phyloP scores from a whole-genome alignment of 2,329 filamentous ascomycete species.

The Cercospora janseana region DNA sequence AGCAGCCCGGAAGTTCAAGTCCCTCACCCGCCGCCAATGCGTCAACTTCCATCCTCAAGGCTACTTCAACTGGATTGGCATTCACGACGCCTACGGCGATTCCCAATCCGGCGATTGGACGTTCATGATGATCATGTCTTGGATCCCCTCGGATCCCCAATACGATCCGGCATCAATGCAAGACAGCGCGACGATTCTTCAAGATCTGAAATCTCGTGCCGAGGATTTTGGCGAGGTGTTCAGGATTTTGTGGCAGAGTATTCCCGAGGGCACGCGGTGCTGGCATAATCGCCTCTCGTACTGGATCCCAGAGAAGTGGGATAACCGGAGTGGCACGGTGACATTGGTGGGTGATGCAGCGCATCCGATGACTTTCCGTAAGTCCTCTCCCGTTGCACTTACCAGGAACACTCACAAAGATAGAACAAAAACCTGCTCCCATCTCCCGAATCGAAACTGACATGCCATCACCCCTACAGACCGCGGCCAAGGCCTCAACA shows the following conservation, averaged over 20 bases:
- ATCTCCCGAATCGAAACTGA: too few relatives aligned
- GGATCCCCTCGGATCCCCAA: constrained; percentile 10
- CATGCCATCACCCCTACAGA: too few relatives aligned
- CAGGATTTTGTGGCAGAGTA: constrained; percentile 17
- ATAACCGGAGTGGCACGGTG: constrained; percentile 32
- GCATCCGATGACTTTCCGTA: constrained; percentile 44
- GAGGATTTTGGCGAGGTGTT: constrained; percentile 19
- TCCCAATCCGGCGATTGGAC: constrained; percentile 21
- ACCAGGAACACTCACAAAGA: too few relatives aligned
- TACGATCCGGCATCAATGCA: constrained; percentile 4
- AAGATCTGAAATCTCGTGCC: constrained; percentile 19
- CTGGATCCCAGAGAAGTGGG: constrained; percentile 30
- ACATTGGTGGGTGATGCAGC: constrained; percentile 41
- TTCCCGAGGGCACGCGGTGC: constrained; percentile 23
- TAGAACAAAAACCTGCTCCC: too few relatives aligned
- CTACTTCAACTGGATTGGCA: constrained; percentile 26
- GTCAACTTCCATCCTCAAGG: constrained; percentile 21
- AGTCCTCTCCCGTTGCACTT: too few relatives aligned
- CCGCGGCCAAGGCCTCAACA: constrained; percentile 50
- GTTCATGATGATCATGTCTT: constrained; percentile 28
- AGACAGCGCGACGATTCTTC: constrained; percentile 12
- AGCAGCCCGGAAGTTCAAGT: constrained; percentile 19
- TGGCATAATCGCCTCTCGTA: constrained; percentile 26
- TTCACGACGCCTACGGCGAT: constrained; percentile 20
- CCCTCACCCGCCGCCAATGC: constrained; percentile 17